Percentiles rank a stretch among this genome's conserved stretches.
phyloP scores from a whole-genome alignment of 495 filamentous ascomycete species.

The Recurvomyces mirabilis region DNA sequence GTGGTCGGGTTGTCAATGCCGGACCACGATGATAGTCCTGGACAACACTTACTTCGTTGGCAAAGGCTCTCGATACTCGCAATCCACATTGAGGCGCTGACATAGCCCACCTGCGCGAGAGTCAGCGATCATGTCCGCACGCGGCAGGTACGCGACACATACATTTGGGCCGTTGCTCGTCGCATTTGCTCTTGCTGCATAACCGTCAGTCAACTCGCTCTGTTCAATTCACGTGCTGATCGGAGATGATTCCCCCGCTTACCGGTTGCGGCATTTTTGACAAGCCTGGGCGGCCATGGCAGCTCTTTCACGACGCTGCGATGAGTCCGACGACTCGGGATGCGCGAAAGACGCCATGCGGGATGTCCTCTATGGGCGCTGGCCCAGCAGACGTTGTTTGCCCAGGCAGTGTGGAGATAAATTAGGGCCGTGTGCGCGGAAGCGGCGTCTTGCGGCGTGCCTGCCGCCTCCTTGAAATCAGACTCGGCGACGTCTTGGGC shows the following conservation, averaged over 20 bases:
- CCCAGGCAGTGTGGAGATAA: background rate
- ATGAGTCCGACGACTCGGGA: background rate
- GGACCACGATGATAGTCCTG: too few species aligned
- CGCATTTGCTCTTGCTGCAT: constrained; percentile 27
- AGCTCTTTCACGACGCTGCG: constrained; percentile 23
- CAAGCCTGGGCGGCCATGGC: constrained; percentile 30
- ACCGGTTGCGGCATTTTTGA: constrained; percentile 26
- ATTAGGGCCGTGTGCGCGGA: background rate
- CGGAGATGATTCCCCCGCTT: too few species aligned
- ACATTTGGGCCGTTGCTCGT: constrained; percentile 28
- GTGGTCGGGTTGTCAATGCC: too few species aligned
- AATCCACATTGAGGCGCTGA: constrained; percentile 39
- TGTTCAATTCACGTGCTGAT: background rate
- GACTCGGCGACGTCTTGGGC: too few species aligned
- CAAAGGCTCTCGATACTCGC: constrained; percentile 48
- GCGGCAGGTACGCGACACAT: background rate
- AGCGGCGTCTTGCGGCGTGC: background rate
- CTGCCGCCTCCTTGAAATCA: too few species aligned
- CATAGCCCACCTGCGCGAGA: constrained; percentile 18
- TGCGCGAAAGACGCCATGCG: too few species aligned
- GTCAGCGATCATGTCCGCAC: background rate
- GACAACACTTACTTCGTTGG: constrained; percentile 57
- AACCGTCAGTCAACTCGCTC: too few species aligned
- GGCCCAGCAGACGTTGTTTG: too few species aligned
- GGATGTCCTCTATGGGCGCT: too few species aligned